These are phyloP conservation scores for Parmelia sp. DNA, from an alignment of 495 filamentous ascomycete genomes.

Conservation along the genomic window DNA sequence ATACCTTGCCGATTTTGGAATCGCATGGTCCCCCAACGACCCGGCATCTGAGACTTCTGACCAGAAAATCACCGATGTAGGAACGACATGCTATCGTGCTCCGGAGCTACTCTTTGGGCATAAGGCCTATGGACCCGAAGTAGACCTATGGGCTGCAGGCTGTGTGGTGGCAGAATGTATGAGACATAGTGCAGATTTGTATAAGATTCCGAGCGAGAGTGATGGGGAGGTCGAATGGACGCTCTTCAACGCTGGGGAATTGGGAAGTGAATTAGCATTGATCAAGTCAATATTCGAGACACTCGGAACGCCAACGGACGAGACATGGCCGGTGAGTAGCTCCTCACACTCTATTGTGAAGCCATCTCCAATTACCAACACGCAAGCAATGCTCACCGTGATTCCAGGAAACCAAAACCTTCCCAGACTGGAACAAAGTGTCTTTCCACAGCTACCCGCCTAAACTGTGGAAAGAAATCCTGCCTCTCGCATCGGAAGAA, in stretches of 20 bases:
- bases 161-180: conserved; percentile 67
- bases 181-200: conserved; percentile 12
- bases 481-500: conserved; percentile 41
- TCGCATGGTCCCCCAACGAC: conserved; percentile 68
- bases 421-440: conserved; percentile 65
- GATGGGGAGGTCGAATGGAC: conserved; percentile 39
- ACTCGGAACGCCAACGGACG: conserved; percentile 71
- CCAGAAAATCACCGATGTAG: conserved; percentile 83
- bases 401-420: conserved; percentile 44
- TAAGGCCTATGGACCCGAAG: conserved; percentile 54
- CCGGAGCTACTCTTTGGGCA: conserved; percentile 90
- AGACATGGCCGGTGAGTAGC: conserved; percentile 65
- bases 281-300: conserved; percentile 86
- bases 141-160: conserved; percentile 91
- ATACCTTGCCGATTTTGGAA: conserved; percentile 84
- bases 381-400: conserved; percentile 2
- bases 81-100: conserved; percentile 82
- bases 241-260: conserved; percentile 77
- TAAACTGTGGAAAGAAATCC: conserved; percentile 46
- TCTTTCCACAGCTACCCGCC: conserved; percentile 49
- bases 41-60: conserved; percentile 53
- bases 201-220: conserved; percentile 28
- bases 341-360: neutral
- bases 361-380: neutral
- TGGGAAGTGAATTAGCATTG: conserved; percentile 87